phyloP scores from a whole-genome alignment of 2,329 filamentous ascomycete genomes.

The Phialocephala subalpina region DNA sequence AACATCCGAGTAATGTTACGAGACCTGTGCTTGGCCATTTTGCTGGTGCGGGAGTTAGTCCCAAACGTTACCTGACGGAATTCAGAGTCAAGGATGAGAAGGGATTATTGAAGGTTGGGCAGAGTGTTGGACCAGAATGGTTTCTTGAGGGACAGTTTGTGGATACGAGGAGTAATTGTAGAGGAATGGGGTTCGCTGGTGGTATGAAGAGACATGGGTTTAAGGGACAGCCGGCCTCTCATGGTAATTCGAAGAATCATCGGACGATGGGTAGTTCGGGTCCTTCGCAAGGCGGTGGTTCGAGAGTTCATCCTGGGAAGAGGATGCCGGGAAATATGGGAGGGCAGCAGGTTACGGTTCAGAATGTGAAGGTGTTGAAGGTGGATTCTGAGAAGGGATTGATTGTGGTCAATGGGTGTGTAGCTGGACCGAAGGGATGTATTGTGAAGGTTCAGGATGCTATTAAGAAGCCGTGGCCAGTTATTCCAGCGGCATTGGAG shows the following conservation, averaged over 20 bases:
- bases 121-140: constrained; percentile 84
- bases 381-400: constrained; percentile 88
- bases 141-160: constrained; percentile 91
- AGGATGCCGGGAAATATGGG: constrained; percentile 99
- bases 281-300: constrained; percentile 90
- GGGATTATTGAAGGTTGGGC: constrained; percentile 80
- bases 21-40: constrained; percentile 88
- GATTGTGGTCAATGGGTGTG: constrained; percentile 84
- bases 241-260: constrained; percentile 96
- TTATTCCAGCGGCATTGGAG: constrained; percentile 59
- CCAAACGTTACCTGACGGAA: constrained; percentile 85
- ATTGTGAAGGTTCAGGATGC: constrained; percentile 89
- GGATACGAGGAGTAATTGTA: constrained; percentile 79
- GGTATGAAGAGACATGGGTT: constrained; percentile 98
- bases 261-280: constrained; percentile 90
- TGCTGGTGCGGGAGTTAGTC: constrained; percentile 79
- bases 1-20: constrained; percentile 78
- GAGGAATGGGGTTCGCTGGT: constrained; percentile 94
- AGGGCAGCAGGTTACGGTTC: constrained; percentile 84
- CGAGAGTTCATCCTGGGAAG: constrained; percentile 92
- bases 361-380: constrained; percentile 90
- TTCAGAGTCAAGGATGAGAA: constrained; percentile 81
- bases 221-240: constrained; percentile 85
- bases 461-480: constrained; percentile 82
- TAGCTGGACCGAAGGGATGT: constrained; percentile 88